These are phyloP conservation scores for Linanthus parryae DNA, from an alignment of 148 eudicot species.

Conservation along the genomic window DNA sequence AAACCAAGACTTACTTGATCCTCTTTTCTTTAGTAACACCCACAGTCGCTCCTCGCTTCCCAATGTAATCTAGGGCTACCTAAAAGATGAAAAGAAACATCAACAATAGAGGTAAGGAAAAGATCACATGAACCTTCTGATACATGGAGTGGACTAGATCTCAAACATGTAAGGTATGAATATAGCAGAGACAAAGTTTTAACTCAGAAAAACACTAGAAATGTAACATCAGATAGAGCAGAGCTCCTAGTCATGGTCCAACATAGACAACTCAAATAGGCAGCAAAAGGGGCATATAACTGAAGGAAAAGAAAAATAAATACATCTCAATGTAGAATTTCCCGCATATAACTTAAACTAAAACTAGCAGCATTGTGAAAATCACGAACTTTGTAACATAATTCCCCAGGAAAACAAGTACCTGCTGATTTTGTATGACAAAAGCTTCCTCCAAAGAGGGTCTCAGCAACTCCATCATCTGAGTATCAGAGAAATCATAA, in stretches of 20 bases:
- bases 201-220: no score
- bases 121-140: background rate
- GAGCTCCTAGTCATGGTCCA: no score
- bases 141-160: no score
- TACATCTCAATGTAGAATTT: background rate
- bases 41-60: slow-evolving; percentile 94
- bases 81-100: slow-evolving; percentile 16
- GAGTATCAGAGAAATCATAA: slow-evolving; percentile 85
- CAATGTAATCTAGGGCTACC: slow-evolving; percentile 96
- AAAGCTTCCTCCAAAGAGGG: slow-evolving; percentile 99
- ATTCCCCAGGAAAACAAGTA: slow-evolving; percentile 8
- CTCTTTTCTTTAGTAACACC: slow-evolving; percentile 93
- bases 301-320: background rate
- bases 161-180: no score
- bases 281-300: no score
- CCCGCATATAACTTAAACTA: background rate
- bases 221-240: no score
- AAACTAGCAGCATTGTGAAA: background rate
- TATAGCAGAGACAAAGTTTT: no score
- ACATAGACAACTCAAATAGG: no score
- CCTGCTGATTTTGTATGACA: slow-evolving; percentile 96
- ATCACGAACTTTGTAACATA: background rate
- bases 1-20: slow-evolving; percentile 48
- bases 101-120: background rate
- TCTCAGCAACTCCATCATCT: slow-evolving; percentile 97